A percentile compares a stretch with the other conserved stretches of the same genome.
These are phyloP conservation scores for Ceratobasidium sp. DNA, from an alignment of 1,284 basidiomycete genomes.

Conservation along the genomic window DNA sequence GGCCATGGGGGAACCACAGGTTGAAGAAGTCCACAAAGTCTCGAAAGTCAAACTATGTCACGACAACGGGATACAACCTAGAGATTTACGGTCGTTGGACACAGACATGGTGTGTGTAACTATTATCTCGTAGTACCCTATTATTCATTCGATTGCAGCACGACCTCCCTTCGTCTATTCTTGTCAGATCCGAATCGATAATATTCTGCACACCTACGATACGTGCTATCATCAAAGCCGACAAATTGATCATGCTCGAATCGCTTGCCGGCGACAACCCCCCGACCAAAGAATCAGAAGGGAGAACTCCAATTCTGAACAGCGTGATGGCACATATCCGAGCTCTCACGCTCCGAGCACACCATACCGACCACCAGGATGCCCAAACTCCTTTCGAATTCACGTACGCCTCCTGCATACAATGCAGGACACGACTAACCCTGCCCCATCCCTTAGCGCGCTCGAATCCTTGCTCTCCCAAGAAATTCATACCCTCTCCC, in stretches of 20 bases:
- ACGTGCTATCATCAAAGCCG: slow-evolving; percentile 42
- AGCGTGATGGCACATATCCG: slow-evolving; percentile 36
- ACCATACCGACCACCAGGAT: slow-evolving; percentile 12
- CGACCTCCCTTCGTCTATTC: slow-evolving; percentile 40
- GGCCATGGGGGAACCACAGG: not conserved
- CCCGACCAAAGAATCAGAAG: not conserved
- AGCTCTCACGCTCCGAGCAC: slow-evolving; percentile 4
- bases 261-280: slow-evolving; percentile 18
- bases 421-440: not conserved
- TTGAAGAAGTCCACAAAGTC: slow-evolving; percentile 31
- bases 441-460: slow-evolving; percentile 4
- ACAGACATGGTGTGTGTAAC: slow-evolving; percentile 36
- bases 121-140: not conserved
- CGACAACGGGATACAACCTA: slow-evolving; percentile 43
- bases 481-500: slow-evolving; percentile 33
- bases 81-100: slow-evolving; percentile 41
- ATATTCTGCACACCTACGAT: slow-evolving; percentile 41
- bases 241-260: slow-evolving; percentile 39
- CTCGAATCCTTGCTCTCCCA: slow-evolving; percentile 42
- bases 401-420: slow-evolving; percentile 12
- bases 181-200: slow-evolving; percentile 39
- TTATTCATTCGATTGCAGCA: slow-evolving; percentile 18
- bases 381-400: slow-evolving; percentile 37
- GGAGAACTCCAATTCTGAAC: slow-evolving; percentile 25
- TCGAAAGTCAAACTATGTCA: slow-evolving; percentile 41